Evolutionary conservation across 192 early-diverging fungal genomes (phyloP).

Genomic region (Entomortierella parvispora): DNA sequence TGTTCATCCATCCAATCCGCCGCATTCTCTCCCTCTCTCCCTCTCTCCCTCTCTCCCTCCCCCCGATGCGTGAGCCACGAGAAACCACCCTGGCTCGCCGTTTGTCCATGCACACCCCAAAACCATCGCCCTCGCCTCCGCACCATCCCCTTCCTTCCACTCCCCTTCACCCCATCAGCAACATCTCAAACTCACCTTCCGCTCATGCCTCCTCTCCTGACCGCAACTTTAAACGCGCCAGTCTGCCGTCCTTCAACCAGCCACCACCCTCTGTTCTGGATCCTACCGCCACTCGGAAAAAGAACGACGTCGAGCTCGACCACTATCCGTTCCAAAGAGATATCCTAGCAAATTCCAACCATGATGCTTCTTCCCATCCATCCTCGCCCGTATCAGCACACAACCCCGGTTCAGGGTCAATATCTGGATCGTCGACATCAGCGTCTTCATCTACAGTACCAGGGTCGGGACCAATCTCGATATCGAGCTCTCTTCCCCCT

Average conservation of each 20-base stretch:
- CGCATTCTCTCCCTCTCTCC: background rate
- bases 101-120: constrained; percentile 25
- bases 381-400: constrained; percentile 4
- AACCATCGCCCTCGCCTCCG: constrained; percentile 11
- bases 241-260: constrained; percentile 12
- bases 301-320: constrained; percentile 18
- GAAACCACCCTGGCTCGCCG: constrained; percentile 37
- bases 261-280: constrained; percentile 7
- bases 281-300: constrained; percentile 13
- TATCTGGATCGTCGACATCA: no score
- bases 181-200: background rate
- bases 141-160: background rate
- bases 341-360: constrained; percentile 16
- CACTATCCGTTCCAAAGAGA: constrained; percentile 16
- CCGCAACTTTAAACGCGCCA: constrained; percentile 11
- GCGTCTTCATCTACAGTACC: background rate
- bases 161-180: background rate
- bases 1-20: background rate
- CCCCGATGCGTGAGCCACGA: constrained; percentile 21
- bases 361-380: background rate
- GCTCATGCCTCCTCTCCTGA: constrained; percentile 12
- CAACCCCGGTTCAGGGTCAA: no score
- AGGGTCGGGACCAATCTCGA: background rate
- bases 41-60: background rate
- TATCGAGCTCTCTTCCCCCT: background rate